Evolutionary conservation across 2,329 filamentous ascomycete species (phyloP).

Genomic region (Paraphaeosphaeria sporulosa): DNA sequence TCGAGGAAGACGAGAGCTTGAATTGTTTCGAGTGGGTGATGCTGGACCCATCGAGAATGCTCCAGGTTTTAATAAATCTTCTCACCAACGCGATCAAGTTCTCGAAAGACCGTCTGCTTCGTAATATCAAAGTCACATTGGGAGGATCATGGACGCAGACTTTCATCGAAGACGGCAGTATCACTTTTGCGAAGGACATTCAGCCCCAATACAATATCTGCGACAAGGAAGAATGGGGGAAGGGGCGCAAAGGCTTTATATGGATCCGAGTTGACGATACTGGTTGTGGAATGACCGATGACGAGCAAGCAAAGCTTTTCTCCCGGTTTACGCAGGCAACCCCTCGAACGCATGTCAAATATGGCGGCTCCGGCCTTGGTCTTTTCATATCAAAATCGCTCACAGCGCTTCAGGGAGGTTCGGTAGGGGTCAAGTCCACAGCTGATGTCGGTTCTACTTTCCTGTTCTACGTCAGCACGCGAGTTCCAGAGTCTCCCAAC

Average conservation of each 20-base stretch:
- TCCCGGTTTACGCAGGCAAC: slow-evolving; percentile 41
- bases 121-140: slow-evolving; percentile 48
- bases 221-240: slow-evolving; percentile 37
- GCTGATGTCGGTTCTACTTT: slow-evolving; percentile 48
- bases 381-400: slow-evolving; percentile 53
- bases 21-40: slow-evolving; percentile 47
- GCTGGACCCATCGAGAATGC: slow-evolving; percentile 37
- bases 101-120: slow-evolving; percentile 44
- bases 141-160: slow-evolving; percentile 38
- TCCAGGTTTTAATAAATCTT: slow-evolving; percentile 39
- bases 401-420: slow-evolving; percentile 45
- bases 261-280: slow-evolving; percentile 49
- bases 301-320: slow-evolving; percentile 47
- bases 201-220: slow-evolving; percentile 14
- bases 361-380: slow-evolving; percentile 53
- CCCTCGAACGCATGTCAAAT: slow-evolving; percentile 44
- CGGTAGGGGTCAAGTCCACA: slow-evolving; percentile 52
- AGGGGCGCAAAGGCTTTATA: slow-evolving; percentile 44
- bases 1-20: slow-evolving; percentile 48
- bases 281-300: slow-evolving; percentile 48
- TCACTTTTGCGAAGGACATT: slow-evolving; percentile 27
- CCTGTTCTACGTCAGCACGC: slow-evolving; percentile 50
- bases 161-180: slow-evolving; percentile 22
- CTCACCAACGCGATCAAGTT: slow-evolving; percentile 44
- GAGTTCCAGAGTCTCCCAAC: slow-evolving; percentile 25